Base-by-base conservation (phyloP, 768 basidiomycete species). In the Cantharellus anzutake region DNA sequence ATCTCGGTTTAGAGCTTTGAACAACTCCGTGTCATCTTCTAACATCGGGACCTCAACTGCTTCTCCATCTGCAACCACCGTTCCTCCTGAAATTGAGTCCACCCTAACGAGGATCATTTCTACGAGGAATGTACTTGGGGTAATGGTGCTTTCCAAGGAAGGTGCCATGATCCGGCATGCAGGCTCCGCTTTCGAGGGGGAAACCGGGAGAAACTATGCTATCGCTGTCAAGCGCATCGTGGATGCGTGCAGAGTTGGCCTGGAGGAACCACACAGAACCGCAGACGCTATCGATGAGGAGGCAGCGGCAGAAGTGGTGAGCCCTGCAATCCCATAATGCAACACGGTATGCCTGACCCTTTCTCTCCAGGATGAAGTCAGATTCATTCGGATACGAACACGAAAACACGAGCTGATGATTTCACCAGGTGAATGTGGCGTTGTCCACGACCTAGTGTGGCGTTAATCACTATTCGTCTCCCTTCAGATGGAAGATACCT, bases 391-490 rank as follows among this genome's bases (percentile, higher is more conserved):
- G 60, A 90, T 94, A 71, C 79, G 92, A 56, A 94, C 92, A 61
- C 87, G 80, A 68, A 78, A 85, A 57, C 92, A 96, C 69, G 92
- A 94, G 67, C 74, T 96, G 60, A 86, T 96, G 84, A 91, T 96
- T 62, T 88, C 92, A 2, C 92, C 92, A 60, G 86, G 92, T 89
- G 58, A 38, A 83, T 72, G 41, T 50, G 50, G 56, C 51, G 34
- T 59, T 35, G 20, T 29, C 39, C 42, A 7, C 29, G 11, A 11
- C 11, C 44, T 11, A 37, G 34, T 14, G 29, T 41, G 14, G 3
- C 40, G 48, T 35, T 48, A 51, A 57, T 37, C 57, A n/a, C 34
- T 41, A n/a, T 40, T 39, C 29, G 29, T 38, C 35, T 59, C 34
- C 52, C 40, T 14, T 4, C 61, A 90, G 89, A 89, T 66, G 83